Conservation (phyloP, 805 yeast species). For the Tetrapisispora fleetii region DNA sequence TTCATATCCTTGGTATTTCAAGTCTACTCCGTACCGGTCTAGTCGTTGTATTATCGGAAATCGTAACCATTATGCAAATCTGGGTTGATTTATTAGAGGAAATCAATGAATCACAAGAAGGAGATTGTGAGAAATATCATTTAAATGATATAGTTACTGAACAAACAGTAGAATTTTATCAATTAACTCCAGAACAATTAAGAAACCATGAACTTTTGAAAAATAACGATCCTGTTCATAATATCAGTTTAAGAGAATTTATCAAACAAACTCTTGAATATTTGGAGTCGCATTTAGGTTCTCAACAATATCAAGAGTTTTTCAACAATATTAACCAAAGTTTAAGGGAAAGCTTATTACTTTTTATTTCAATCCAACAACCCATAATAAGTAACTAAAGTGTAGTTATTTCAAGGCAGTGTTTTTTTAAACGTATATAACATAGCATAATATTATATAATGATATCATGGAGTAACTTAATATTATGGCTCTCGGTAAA, state of each 20-base stretch:
- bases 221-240: slow-evolving; percentile 43
- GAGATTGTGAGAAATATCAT: slow-evolving; percentile 49
- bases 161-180: slow-evolving; percentile 21
- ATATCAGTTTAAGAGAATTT: slow-evolving; percentile 38
- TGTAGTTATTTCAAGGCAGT: background rate
- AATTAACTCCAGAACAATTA: slow-evolving; percentile 33
- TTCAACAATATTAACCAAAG: slow-evolving; percentile 14
- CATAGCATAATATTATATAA: background rate
- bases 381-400: slow-evolving; percentile 1
- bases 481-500: background rate
- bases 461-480: background rate
- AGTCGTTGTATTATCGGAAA: slow-evolving; percentile 22
- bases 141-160: slow-evolving; percentile 31
- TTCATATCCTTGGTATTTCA: slow-evolving; percentile 52
- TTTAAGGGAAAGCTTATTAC: slow-evolving; percentile 20
- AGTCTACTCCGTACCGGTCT: slow-evolving; percentile 36
- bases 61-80: slow-evolving; percentile 29
- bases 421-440: background rate
- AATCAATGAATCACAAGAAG: slow-evolving; percentile 47
- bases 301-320: slow-evolving; percentile 16
- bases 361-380: slow-evolving; percentile 12
- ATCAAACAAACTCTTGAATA: slow-evolving; percentile 29
- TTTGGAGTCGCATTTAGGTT: slow-evolving; percentile 21
- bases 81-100: slow-evolving; percentile 62
- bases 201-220: slow-evolving; percentile 33